Evolutionary conservation across 306 rosid species (phyloP).

Genomic region (Astragalus glycyphyllos): DNA sequence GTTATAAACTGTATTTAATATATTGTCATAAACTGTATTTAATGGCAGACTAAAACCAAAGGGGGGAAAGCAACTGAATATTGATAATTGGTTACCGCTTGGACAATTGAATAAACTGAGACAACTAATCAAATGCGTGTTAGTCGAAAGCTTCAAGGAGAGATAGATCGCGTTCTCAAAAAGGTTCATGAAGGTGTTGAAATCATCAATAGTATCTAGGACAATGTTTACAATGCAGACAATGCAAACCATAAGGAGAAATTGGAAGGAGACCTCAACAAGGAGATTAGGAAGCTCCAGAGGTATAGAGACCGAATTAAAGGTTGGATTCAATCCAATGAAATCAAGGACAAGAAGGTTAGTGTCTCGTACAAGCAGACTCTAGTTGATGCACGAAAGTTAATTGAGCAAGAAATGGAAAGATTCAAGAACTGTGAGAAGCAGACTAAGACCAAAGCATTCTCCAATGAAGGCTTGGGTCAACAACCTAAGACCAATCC

Average conservation of each 20-base stretch:
- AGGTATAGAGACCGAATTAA: conserved; percentile 57
- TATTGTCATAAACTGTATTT: too few relatives aligned
- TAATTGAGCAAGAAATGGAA: conserved; percentile 96
- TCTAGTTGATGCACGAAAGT: conserved; percentile 93
- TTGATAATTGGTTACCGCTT: not conserved
- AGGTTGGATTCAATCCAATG: conserved; percentile 98
- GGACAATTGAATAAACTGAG: not conserved
- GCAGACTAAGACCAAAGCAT: conserved; percentile 96
- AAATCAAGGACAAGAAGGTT: conserved; percentile 97
- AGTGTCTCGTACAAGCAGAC: conserved; percentile 98
- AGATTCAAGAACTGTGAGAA: conserved; percentile 94
- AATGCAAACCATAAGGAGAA: conserved; percentile 98
- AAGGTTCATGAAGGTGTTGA: conserved; percentile 99
- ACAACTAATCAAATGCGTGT: conserved; percentile 71
- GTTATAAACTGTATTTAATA: too few relatives aligned
- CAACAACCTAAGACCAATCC: conserved; percentile 84
- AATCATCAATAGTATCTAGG: conserved; percentile 93
- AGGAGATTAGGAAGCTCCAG: conserved; percentile 88
- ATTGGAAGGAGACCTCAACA: conserved; percentile 96
- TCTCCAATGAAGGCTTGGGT: conserved; percentile 95
- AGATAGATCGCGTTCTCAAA: conserved; percentile 95
- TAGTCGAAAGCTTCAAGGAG: conserved; percentile 97
- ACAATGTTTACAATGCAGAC: conserved; percentile 95
- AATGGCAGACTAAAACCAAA: too few relatives aligned
- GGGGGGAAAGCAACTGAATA: not conserved